Conservation (phyloP, 169 alveolate genomes). For the Perkinsus chesapeaki region DNA sequence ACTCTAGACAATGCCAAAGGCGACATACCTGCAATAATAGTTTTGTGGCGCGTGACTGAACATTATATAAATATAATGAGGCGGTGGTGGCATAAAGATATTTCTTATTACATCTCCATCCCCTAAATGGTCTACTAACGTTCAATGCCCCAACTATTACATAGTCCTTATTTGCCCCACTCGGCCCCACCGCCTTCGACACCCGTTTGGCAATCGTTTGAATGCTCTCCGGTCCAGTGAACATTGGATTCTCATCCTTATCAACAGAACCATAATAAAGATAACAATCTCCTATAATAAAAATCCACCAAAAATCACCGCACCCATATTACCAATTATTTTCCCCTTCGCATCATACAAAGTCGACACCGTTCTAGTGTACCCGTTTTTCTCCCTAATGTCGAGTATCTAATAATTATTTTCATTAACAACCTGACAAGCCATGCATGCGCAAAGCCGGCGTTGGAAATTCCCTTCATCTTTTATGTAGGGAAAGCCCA, state of each 20-base stretch:
- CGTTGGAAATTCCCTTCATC: too few species aligned
- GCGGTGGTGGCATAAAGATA: too few species aligned
- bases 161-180: not conserved
- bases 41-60: too few species aligned
- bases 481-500: too few species aligned
- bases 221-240: not conserved
- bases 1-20: not conserved
- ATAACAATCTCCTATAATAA: not conserved
- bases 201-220: not conserved
- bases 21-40: not conserved
- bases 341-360: not conserved
- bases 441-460: too few species aligned
- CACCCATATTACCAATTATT: not conserved
- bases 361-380: not conserved
- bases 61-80: too few species aligned
- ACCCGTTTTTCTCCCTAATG: not conserved
- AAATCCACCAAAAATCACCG: not conserved
- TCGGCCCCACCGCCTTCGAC: not conserved
- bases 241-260: not conserved
- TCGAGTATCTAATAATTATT: not conserved
- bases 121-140: too few species aligned
- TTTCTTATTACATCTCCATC: too few species aligned
- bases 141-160: not conserved
- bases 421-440: too few species aligned
- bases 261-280: not conserved